Conservation (phyloP, 1,284 basidiomycete species). For the Coniophora puteana region DNA sequence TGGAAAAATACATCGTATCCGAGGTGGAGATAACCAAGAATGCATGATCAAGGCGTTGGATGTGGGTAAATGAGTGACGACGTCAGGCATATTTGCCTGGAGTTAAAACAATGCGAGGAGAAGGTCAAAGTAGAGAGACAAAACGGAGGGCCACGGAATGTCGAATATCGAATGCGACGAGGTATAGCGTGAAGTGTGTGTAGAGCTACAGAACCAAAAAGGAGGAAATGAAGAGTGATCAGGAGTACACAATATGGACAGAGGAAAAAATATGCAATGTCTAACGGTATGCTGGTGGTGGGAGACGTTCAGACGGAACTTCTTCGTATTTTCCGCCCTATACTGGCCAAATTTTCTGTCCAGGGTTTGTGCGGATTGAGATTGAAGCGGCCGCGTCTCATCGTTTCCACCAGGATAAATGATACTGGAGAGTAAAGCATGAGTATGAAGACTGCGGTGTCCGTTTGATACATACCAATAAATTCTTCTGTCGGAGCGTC, state of each 20-base stretch:
- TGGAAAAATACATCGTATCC: too few species aligned
- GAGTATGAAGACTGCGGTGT: conserved; percentile 1
- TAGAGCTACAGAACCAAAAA: not conserved
- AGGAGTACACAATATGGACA: not conserved
- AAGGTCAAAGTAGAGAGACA: too few species aligned
- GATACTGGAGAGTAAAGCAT: conserved; percentile 36
- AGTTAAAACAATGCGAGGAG: too few species aligned
- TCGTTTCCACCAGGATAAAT: conserved; percentile 55
- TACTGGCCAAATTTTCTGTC: conserved; percentile 39
- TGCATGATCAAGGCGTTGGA: too few species aligned
- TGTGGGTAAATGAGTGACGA: too few species aligned
- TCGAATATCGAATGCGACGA: too few species aligned
- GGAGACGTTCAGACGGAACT: conserved; percentile 34
- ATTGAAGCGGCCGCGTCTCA: conserved; percentile 48
- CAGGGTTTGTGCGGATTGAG: conserved; percentile 39
- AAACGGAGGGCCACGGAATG: too few species aligned
- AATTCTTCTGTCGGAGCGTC: conserved; percentile 43
- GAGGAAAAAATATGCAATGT: not conserved
- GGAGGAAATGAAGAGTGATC: not conserved
- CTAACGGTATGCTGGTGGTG: not conserved
- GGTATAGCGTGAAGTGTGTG: too few species aligned
- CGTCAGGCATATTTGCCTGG: too few species aligned
- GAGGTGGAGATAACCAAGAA: too few species aligned
- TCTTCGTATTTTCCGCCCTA: conserved; percentile 39
- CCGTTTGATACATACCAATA: conserved; percentile 36